Base-by-base conservation (phyloP, 2,329 filamentous ascomycete genomes). In the Apiospora koreana region DNA sequence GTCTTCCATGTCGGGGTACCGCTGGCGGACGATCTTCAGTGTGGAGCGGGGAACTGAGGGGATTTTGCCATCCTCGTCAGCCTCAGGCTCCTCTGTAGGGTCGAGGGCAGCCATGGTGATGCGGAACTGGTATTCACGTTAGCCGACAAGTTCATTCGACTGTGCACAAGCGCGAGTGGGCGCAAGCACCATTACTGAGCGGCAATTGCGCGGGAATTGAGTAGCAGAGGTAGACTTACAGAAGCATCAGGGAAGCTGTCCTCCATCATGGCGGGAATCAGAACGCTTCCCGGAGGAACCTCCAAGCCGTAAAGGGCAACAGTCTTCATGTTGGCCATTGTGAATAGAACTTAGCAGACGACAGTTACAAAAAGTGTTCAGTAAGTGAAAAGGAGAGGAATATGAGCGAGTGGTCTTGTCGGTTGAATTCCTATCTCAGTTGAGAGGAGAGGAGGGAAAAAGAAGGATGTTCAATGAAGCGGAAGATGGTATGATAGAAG, bases 91-190 rank as follows among this genome's bases (percentile, higher is more conserved):
- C 77, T 93, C 93, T 78, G 90, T 94, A 71, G 96, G 96, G 81
- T 99, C 95, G 81, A 99, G 92, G 75, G 96, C 96, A 78, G 97
- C 96, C 96, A 99, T 99, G 78, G 95, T 98, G 80, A 99, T 94
- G 81, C 94, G 94, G 85, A 98, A 97, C 95, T 97, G 21, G 67
- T 46, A 21, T 21, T 62, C 54, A 38, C 21, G 28, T 62, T 62
- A 62, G 54, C 18, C 28, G 28, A 31, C 28, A 38, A 7, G 21
- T 12, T n/a, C 6, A 31, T n/a, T 38, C 31, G 18, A 35, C 18
- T 12, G 54, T 31, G 28, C 21, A 12, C 28, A 16, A n/a, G 31
- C 54, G 28, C 54, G 38, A 62, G 28, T 12, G 54, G 28, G 54
- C 54, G 54, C 54, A 38, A 62, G 21, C 21, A n/a, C 28, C 5